A percentile compares a stretch with the other conserved stretches of the same genome.
phyloP scores from a whole-genome alignment of 1,284 basidiomycete species.

The Ceratorhiza oryzae-sativae region DNA sequence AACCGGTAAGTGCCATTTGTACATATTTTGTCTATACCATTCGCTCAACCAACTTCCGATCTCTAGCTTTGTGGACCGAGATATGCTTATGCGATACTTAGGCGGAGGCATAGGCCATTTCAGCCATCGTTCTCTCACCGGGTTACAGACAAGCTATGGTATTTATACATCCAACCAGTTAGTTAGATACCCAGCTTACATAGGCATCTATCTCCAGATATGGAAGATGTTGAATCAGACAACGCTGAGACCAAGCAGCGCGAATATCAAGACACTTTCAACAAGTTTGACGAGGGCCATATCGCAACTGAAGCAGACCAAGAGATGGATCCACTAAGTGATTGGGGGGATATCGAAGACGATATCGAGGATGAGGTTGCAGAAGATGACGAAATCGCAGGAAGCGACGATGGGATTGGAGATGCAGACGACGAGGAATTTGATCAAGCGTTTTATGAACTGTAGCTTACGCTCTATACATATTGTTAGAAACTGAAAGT shows the following conservation, averaged over 20 bases:
- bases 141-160: neutral
- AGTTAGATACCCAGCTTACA: neutral
- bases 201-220: too few relatives aligned
- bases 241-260: too few relatives aligned
- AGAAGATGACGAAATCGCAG: conserved; percentile 28
- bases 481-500: neutral
- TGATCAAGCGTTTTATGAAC: conserved; percentile 5
- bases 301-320: too few relatives aligned
- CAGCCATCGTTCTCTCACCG: conserved; percentile 40
- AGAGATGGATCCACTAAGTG: too few relatives aligned
- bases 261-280: too few relatives aligned
- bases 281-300: too few relatives aligned
- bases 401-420: conserved; percentile 40
- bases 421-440: conserved; percentile 37
- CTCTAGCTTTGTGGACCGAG: conserved; percentile 47
- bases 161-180: neutral
- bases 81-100: conserved; percentile 47
- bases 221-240: too few relatives aligned
- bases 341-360: too few relatives aligned
- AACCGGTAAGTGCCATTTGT: conserved; percentile 44
- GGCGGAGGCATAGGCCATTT: conserved; percentile 47
- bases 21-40: neutral
- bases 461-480: neutral
- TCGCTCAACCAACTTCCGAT: neutral
- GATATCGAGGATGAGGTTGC: too few relatives aligned